Base-by-base conservation (phyloP, 495 filamentous ascomycete genomes). In the Penicillium riverlandense region DNA sequence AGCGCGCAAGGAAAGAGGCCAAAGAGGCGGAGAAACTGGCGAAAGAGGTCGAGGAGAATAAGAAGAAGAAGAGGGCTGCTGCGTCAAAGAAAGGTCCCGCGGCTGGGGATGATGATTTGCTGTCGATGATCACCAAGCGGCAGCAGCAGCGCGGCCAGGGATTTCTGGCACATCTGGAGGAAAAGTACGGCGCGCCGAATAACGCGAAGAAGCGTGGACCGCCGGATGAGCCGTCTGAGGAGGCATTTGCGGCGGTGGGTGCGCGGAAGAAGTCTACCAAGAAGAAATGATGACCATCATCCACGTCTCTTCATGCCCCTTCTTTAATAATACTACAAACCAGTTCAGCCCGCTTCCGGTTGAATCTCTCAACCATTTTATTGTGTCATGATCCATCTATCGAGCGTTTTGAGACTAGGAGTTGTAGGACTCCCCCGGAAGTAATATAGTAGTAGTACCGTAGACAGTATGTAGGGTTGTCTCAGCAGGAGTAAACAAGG, bases 21-120 rank as follows among this genome's bases (percentile, higher is more conserved):
- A 70, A 75, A 37, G 88, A 92, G 62, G 88, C 86, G 0, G 83
- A 86, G 52, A 77, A 79, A 50, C 58, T 80, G 28, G 83, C 81
- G 4, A 83, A 84, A 70, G 76, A 86, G 53, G 51, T 90, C 16
- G 84, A 85, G 2, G 73, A 83, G 9, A 70, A 85, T n/a, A 71
- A 67, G 52, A 69, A 59, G 58, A 64, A 53, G 69, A 71, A 57
- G 48, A 59, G 52, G n/a, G 62, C 53, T 13, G 49, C 16, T 49
- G 44, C 80, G 81, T 50, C 47, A 9, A 61, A 52, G 40, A 50
- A 47, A 40, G 46, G 35, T 11, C n/a, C 53, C 29, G 42, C 40
- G 6, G 40, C 30, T 0, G 45, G 45, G 12, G 46, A 53, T 22
- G 54, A 61, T 45, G 52, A 55, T 48, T 37, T 61, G 12, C 43